Evolutionary conservation across 768 basidiomycete genomes (phyloP), one percentile per base, ranked within the genome.

Genomic region (Lentinus tigrinus): DNA sequence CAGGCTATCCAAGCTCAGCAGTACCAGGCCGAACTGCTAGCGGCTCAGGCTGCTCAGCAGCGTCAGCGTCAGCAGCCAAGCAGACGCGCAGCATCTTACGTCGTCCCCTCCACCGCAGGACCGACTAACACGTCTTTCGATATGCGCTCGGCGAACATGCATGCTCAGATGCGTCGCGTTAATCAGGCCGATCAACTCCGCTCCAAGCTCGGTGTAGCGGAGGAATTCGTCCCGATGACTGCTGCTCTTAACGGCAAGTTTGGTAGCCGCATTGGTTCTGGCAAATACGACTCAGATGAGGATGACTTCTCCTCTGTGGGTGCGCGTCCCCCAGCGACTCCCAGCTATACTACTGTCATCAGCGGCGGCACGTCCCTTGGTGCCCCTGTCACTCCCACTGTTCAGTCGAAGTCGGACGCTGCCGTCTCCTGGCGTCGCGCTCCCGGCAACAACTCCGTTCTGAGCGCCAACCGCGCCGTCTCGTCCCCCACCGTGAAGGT

Each of bases 391-490:
- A 69, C 72, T 5, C 83, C 86, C n/a, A 52, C 39, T 21, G 54
- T 56, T 26, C 55, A 50, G 28, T 92, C 91, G 69, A 93, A 91
- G 73, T 92, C 91, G 2, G 91, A 94, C 67, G 74, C 82, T 34
- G 90, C 83, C 48, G 77, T 83, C 37, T 91, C 89, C 51, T 94
- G 92, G 92, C 83, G 92, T 69, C 88, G 92, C 52, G 82, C 83
- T 42, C 85, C 71, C 27, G 70, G 82, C 27, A 88, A 85, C 68
- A 85, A 89, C 70, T 91, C 88, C 13, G 84, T 86, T 17, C 78
- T 91, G 49, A 84, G 78, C 60, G 85, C 83, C 40, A 81, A 88
- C 64, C 85, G 87, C 55, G 72, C 81, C 28, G 76, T 78, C 27
- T 81, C 87, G 53, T 68, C 66, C 36, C 73, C 57, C 57, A 63